These are phyloP conservation scores for Aureobasidium zeae DNA, from an alignment of 2,329 filamentous ascomycete species.

Conservation along the genomic window DNA sequence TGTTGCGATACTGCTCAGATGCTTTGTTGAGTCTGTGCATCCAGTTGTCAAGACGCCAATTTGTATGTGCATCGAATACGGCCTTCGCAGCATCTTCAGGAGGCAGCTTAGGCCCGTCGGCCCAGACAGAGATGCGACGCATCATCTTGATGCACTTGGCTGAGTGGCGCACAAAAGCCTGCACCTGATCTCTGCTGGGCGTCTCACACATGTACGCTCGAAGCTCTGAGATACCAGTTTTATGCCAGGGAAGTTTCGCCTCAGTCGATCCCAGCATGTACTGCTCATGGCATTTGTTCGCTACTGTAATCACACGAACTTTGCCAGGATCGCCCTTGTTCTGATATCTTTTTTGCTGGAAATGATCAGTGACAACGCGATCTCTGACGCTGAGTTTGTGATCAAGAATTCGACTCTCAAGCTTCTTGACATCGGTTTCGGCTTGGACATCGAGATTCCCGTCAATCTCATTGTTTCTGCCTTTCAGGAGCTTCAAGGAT, in stretches of 20 bases:
- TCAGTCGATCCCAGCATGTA: neutral
- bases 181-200: neutral
- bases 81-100: conserved; percentile 1
- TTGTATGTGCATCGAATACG: neutral
- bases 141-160: neutral
- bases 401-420: neutral
- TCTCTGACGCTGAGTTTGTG: neutral
- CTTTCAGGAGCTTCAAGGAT: neutral
- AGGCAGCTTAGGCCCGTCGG: neutral
- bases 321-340: neutral
- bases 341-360: neutral
- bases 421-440: neutral
- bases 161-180: neutral
- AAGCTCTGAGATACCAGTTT: conserved; percentile 1
- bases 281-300: neutral
- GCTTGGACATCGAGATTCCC: neutral
- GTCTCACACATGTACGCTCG: neutral
- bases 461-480: no score
- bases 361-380: neutral
- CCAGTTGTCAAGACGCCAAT: neutral
- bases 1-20: neutral
- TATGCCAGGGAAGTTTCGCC: neutral
- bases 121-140: neutral
- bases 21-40: neutral
- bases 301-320: neutral